Percentiles rank a stretch among this genome's conserved stretches.
These are phyloP conservation scores for Strobilomyces confusus DNA, from an alignment of 768 basidiomycete species.

Conservation along the genomic window DNA sequence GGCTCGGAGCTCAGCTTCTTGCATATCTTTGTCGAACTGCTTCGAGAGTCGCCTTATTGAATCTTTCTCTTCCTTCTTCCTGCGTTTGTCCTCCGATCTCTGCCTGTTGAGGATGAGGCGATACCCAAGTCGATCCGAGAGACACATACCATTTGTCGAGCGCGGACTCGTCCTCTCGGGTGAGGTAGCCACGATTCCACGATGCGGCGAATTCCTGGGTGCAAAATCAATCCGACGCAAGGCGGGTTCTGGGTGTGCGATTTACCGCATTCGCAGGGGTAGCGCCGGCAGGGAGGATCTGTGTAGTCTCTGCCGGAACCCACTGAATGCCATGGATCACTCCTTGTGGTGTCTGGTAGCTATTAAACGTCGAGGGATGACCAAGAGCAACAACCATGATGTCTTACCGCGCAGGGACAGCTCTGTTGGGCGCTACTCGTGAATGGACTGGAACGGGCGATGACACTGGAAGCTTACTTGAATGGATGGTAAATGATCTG, in stretches of 20 bases:
- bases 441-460: conserved; percentile 6
- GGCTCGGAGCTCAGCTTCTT: conserved; percentile 51
- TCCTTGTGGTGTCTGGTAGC: conserved; percentile 70
- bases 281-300: conserved; percentile 55
- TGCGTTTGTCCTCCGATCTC: conserved; percentile 46
- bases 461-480: conserved; percentile 45
- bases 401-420: conserved; percentile 67
- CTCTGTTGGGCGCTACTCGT: conserved; percentile 41
- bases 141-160: conserved; percentile 43
- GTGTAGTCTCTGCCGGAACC: conserved; percentile 66
- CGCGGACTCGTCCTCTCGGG: conserved; percentile 38
- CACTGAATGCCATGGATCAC: conserved; percentile 61
- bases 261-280: conserved; percentile 55
- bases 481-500: conserved; percentile 65
- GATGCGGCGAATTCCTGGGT: conserved; percentile 56
- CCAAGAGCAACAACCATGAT: background rate
- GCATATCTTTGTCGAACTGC: conserved; percentile 39
- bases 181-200: conserved; percentile 45
- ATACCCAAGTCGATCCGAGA: background rate
- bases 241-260: conserved; percentile 6
- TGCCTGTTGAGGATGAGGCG: conserved; percentile 37
- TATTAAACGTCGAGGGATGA: conserved; percentile 27
- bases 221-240: conserved; percentile 2
- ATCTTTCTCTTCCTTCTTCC: conserved; percentile 48
- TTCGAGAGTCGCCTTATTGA: conserved; percentile 37